These are phyloP conservation scores for Hura crepitans DNA, from an alignment of 441 rosid species.

Conservation along the genomic window DNA sequence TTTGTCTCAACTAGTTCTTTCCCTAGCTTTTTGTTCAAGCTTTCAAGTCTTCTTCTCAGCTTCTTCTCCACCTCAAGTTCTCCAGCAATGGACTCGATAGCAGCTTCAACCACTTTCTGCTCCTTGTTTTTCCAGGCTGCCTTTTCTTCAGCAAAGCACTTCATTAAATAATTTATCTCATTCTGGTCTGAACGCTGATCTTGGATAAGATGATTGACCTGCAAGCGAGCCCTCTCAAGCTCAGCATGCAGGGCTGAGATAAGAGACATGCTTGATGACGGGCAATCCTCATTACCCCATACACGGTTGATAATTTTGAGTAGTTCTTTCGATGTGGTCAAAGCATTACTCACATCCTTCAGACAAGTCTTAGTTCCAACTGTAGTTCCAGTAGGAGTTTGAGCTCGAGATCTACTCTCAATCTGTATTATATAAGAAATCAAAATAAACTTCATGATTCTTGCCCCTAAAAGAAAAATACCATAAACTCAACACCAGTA, in stretches of 20 bases:
- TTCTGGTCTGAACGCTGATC: slow-evolving; percentile 69
- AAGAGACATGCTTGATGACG: slow-evolving; percentile 88
- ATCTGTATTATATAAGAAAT: slow-evolving; percentile 42
- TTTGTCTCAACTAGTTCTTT: slow-evolving; percentile 76
- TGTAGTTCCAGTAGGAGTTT: slow-evolving; percentile 69
- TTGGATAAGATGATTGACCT: slow-evolving; percentile 75
- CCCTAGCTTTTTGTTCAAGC: slow-evolving; percentile 94
- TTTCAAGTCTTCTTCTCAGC: slow-evolving; percentile 68
- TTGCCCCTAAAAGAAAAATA: not conserved
- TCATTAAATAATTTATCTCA: slow-evolving; percentile 73
- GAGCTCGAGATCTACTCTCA: slow-evolving; percentile 76
- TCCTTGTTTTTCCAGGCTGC: slow-evolving; percentile 88
- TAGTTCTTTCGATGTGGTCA: slow-evolving; percentile 96
- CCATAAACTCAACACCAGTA: not conserved
- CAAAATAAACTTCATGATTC: slow-evolving; percentile 6
- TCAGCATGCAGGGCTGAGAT: slow-evolving; percentile 93
- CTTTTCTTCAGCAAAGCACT: slow-evolving; percentile 90
- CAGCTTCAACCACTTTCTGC: slow-evolving; percentile 80
- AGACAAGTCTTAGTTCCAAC: slow-evolving; percentile 62
- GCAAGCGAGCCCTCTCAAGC: slow-evolving; percentile 92
- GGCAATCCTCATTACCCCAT: slow-evolving; percentile 87
- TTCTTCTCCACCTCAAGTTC: slow-evolving; percentile 91
- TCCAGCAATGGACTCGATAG: slow-evolving; percentile 81
- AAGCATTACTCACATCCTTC: slow-evolving; percentile 87
- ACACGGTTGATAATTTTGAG: slow-evolving; percentile 84